Percentiles rank a stretch among this genome's conserved stretches.
phyloP scores from a whole-genome alignment of 2,329 filamentous ascomycete genomes.

The Claviceps sp. region DNA sequence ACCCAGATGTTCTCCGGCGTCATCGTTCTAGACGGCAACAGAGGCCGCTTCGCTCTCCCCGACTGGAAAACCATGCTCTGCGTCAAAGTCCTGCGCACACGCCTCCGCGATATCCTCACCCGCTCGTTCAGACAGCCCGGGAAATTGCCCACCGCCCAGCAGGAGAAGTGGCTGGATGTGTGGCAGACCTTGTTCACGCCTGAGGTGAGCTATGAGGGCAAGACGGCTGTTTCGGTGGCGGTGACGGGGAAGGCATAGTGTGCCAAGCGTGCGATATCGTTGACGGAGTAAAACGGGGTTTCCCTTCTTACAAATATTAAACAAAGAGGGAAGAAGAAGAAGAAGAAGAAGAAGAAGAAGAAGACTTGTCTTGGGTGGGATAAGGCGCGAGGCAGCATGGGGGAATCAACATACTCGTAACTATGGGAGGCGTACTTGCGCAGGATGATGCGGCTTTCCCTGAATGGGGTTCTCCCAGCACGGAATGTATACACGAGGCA shows the following conservation, averaged over 20 bases:
- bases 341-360: neutral
- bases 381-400: too few relatives aligned
- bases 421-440: too few relatives aligned
- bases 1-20: constrained; percentile 71
- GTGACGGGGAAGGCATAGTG: constrained; percentile 16
- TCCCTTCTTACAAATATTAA: too few relatives aligned
- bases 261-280: neutral
- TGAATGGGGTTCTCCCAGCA: too few relatives aligned
- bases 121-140: constrained; percentile 56
- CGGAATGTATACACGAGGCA: too few relatives aligned
- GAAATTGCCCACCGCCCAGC: constrained; percentile 48
- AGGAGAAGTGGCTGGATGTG: constrained; percentile 60
- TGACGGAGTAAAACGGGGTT: neutral
- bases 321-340: neutral
- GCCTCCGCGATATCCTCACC: constrained; percentile 63
- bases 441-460: too few relatives aligned
- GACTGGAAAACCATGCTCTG: constrained; percentile 88
- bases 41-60: constrained; percentile 66
- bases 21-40: constrained; percentile 74
- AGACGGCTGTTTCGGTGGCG: constrained; percentile 12
- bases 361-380: too few relatives aligned
- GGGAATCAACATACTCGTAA: too few relatives aligned
- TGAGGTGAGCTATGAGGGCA: constrained; percentile 25
- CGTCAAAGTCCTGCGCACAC: constrained; percentile 65
- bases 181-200: constrained; percentile 58